Percentiles rank a stretch among this genome's conserved stretches.
Evolutionary conservation across 169 alveolate genomes (phyloP).

Genomic region (Besnoitia besnoiti): DNA sequence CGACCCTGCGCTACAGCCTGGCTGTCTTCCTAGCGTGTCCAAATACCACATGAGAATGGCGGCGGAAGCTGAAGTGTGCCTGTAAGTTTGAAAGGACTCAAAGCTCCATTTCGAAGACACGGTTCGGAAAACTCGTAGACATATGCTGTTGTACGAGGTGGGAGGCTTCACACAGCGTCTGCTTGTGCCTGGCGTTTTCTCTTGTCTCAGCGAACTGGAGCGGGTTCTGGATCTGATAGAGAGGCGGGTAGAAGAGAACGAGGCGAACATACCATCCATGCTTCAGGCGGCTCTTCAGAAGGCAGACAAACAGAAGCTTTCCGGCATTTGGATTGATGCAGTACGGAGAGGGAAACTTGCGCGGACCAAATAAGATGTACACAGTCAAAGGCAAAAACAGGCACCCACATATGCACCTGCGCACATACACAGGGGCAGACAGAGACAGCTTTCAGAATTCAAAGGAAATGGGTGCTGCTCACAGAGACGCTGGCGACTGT

Average conservation of each 20-base stretch:
- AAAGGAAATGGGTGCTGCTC: too few relatives aligned
- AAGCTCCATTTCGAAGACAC: not conserved
- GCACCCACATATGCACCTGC: not conserved
- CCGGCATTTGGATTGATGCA: not conserved
- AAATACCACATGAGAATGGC: not conserved
- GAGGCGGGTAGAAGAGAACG: not conserved
- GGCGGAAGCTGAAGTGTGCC: not conserved
- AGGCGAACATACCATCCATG: not conserved
- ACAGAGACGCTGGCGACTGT: too few relatives aligned
- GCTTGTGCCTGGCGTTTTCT: not conserved
- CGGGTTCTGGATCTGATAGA: not conserved
- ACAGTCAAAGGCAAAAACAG: not conserved
- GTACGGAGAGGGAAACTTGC: too few relatives aligned
- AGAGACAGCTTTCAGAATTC: too few relatives aligned
- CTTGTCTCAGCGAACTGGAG: not conserved
- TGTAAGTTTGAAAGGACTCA: not conserved
- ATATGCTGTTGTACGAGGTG: not conserved
- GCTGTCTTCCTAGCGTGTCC: not conserved
- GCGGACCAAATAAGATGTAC: not conserved
- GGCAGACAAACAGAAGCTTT: not conserved
- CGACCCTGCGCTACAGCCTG: not conserved
- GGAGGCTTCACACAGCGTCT: not conserved
- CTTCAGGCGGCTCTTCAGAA: slow-evolving; percentile 8
- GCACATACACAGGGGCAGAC: too few relatives aligned
- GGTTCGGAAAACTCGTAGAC: not conserved